Conservation (phyloP, 2,329 filamentous ascomycete genomes). For the Thelonectria discophora region DNA sequence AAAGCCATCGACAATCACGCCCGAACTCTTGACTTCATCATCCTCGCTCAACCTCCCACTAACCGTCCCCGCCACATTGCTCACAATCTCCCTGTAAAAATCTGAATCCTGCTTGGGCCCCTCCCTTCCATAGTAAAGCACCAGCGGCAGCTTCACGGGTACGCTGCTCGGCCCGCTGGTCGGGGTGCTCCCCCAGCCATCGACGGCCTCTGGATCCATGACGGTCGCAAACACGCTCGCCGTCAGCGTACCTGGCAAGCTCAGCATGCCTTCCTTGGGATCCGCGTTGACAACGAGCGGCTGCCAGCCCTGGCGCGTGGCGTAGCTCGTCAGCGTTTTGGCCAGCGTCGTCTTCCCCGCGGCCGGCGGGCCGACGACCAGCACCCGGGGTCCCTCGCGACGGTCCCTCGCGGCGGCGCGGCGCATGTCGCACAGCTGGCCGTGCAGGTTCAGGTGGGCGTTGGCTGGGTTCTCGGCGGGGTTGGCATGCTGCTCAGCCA, state of each 20-base stretch:
- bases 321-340: conserved; percentile 81
- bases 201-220: conserved; percentile 80
- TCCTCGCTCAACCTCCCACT: conserved; percentile 83
- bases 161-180: conserved; percentile 89
- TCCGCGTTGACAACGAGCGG: conserved; percentile 88
- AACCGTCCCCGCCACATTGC: conserved; percentile 80
- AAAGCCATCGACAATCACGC: conserved; percentile 87
- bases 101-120: conserved; percentile 76
- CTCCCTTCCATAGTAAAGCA: conserved; percentile 85
- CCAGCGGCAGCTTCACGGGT: conserved; percentile 90
- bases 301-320: conserved; percentile 75
- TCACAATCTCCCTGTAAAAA: conserved; percentile 78
- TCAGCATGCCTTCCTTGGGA: conserved; percentile 80
- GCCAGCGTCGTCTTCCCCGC: conserved; percentile 85
- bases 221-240: conserved; percentile 88
- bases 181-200: conserved; percentile 89
- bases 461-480: conserved; percentile 84
- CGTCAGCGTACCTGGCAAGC: conserved; percentile 81
- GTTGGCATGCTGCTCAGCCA: conserved; percentile 71
- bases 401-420: conserved; percentile 61
- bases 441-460: conserved; percentile 85
- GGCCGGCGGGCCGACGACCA: conserved; percentile 81
- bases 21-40: conserved; percentile 72
- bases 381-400: conserved; percentile 76
- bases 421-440: conserved; percentile 80